phyloP scores from a whole-genome alignment of 805 yeast species.

The Saccharomycopsis schoenii region DNA sequence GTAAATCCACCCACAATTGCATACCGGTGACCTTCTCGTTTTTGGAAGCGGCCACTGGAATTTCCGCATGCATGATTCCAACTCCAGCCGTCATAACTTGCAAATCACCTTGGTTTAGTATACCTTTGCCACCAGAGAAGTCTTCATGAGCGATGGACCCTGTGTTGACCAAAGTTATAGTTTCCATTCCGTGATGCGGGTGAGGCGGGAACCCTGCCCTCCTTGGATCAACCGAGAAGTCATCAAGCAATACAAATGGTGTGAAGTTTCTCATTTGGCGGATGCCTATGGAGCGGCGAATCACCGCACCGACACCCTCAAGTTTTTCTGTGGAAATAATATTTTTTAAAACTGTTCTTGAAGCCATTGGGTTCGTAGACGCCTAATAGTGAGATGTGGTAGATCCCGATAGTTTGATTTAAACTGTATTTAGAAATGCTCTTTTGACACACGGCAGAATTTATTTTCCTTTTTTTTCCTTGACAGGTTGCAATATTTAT shows the following conservation, averaged over 20 bases:
- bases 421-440: no score
- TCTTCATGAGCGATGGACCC: constrained; percentile 77
- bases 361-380: neutral
- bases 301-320: constrained; percentile 85
- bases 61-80: constrained; percentile 80
- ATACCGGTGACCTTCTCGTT: constrained; percentile 51
- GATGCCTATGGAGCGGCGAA: constrained; percentile 71
- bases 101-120: constrained; percentile 70
- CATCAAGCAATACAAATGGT: constrained; percentile 77
- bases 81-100: constrained; percentile 93
- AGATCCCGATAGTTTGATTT: no score
- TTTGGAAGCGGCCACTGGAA: constrained; percentile 52
- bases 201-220: constrained; percentile 76
- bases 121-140: constrained; percentile 73
- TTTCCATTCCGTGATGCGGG: constrained; percentile 77
- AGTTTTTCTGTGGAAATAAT: constrained; percentile 57
- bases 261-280: constrained; percentile 60
- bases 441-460: no score
- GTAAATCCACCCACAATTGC: constrained; percentile 86
- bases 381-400: no score
- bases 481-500: no score
- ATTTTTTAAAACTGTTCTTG: constrained; percentile 40
- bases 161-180: constrained; percentile 53
- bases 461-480: no score
- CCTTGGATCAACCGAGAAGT: constrained; percentile 52